These are phyloP conservation scores for Magnusiomyces suaveolens DNA, from an alignment of 1,139 yeast species.

Conservation along the genomic window DNA sequence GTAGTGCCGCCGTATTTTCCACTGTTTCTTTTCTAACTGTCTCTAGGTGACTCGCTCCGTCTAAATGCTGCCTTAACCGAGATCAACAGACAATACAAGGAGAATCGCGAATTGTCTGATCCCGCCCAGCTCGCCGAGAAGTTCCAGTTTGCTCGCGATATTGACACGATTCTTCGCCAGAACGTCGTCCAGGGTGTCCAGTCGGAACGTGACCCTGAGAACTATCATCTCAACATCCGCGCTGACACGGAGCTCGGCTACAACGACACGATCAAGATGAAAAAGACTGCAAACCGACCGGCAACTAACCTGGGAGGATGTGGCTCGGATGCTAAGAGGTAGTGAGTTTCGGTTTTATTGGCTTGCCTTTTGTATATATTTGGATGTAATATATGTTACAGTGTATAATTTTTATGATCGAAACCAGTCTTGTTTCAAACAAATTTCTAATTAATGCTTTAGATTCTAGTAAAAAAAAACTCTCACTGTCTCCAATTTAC, in stretches of 20 bases:
- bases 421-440: too few species aligned
- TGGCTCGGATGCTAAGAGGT: background rate
- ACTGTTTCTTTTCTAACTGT: background rate
- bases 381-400: too few species aligned
- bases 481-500: slow-evolving; percentile 55
- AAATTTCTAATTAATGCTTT: too few species aligned
- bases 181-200: slow-evolving; percentile 80
- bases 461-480: too few species aligned
- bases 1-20: background rate
- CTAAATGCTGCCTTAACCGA: slow-evolving; percentile 50
- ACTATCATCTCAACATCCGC: slow-evolving; percentile 56
- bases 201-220: slow-evolving; percentile 36
- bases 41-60: slow-evolving; percentile 10
- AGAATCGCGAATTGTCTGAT: slow-evolving; percentile 34
- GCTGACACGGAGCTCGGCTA: slow-evolving; percentile 82
- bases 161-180: slow-evolving; percentile 53
- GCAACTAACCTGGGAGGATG: slow-evolving; percentile 7
- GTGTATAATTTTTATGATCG: too few species aligned
- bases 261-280: slow-evolving; percentile 48
- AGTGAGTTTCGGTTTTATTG: background rate
- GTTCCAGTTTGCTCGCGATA: slow-evolving; percentile 49
- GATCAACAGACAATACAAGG: slow-evolving; percentile 51
- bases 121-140: slow-evolving; percentile 38
- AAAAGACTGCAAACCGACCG: slow-evolving; percentile 13
- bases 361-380: too few species aligned